Base-by-base conservation (phyloP, 2,329 filamentous ascomycete genomes). In the Xylaria sp. region DNA sequence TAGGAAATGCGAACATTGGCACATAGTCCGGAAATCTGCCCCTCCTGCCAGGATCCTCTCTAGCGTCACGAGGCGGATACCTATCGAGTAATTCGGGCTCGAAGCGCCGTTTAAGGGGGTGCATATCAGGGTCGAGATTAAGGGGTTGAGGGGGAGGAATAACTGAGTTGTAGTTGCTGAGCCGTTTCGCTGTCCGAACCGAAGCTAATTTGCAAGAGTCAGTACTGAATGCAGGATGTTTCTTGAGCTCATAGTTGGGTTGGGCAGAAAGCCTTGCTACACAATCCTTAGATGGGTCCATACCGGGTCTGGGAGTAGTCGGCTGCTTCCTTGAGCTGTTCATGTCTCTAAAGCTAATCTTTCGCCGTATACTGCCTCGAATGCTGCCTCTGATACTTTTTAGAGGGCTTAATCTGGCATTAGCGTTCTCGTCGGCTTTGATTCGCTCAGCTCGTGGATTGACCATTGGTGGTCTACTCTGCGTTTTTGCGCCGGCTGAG, bases 1-100 rank as follows among this genome's bases (percentile, higher is more conserved):
- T 98, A 55, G 96, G 96, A 76, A 98, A 99, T 63, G 96, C 94
- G 81, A 99, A 99, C 96, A 99, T 98, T 66, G 96, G 96, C 20
- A 99, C 94, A 77, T 98, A 99, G 78, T 99, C 96, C 0, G 96
- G 96, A 78, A 99, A 98, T 66, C 88, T 91, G 63, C 94, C 94
- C 77, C 96, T 88, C 76, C 92, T 88, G 74, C 92, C 89, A 61
- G 92, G 81, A 74, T 98, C 94, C 68, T 97, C 94, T 25, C 90
- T 86, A 78, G 94, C 92, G 72, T 89, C 88, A 78, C 94, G 93
- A 18, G 94, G 91, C 8, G 96, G 96, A 76, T 98, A 98, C 80
- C 94, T 89, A 80, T 99, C 96, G 37, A 99, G 88, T 25, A 99
- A 84, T n/a, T 97, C 94, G 8, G 96, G 96, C 80, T 99, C 96